A percentile compares a stretch with the other conserved stretches of the same genome.
Evolutionary conservation across 345 rosid species (phyloP).

Genomic region (Euphorbia lathyris): DNA sequence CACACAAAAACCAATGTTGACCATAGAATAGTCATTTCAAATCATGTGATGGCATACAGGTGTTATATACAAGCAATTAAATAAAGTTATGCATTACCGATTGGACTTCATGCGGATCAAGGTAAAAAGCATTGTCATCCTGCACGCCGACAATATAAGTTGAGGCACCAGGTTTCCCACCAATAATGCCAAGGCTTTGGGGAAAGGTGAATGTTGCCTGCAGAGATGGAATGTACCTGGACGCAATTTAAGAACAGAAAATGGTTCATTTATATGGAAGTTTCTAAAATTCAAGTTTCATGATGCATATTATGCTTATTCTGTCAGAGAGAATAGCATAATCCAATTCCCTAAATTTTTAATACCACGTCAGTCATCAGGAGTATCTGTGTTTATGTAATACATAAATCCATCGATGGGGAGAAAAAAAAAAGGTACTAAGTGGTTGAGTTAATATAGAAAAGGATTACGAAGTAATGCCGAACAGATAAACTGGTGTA

Average conservation of each 20-base stretch:
- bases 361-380: background rate
- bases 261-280: background rate
- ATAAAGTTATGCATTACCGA: conserved; percentile 38
- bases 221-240: conserved; percentile 81
- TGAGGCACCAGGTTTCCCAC: conserved; percentile 92
- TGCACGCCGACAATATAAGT: conserved; percentile 90
- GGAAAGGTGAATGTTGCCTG: conserved; percentile 74
- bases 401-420: background rate
- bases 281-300: background rate
- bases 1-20: background rate
- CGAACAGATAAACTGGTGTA: background rate
- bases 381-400: background rate
- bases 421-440: too few relatives aligned
- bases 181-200: conserved; percentile 88
- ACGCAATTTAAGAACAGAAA: conserved; percentile 15
- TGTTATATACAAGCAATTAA: background rate
- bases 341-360: background rate
- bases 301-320: too few relatives aligned
- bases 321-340: background rate
- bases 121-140: conserved; percentile 74
- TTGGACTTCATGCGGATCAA: conserved; percentile 89
- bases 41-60: background rate
- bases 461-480: background rate
- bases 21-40: background rate
- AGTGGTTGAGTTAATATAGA: background rate